Base-by-base conservation (phyloP, 768 basidiomycete genomes). In the Mycena haematopus region DNA sequence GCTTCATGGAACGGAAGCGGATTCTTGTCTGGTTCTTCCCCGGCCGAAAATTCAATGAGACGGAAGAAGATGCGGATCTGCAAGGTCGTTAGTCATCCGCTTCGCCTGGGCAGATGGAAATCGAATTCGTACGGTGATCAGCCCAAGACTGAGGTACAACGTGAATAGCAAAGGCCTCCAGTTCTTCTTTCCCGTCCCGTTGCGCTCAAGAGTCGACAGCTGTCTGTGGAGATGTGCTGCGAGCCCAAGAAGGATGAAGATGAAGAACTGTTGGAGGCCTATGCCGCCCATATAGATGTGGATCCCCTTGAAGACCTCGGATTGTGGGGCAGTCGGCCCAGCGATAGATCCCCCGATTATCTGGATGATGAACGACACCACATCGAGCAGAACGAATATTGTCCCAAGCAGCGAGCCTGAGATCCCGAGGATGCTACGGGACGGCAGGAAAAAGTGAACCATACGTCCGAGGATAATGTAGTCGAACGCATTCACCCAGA, bases 401-500 rank as follows among this genome's bases (percentile, higher is more conserved):
- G 52, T 19, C 17, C 65, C 54, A 22, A 70, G 56, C 27, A 60
- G 50, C 24, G 50, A 33, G 19, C 68, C 68, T 19, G 62, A 47
- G 27, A 70, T 54, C 8, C 68, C 62, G 15, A 55, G 27, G 24
- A 70, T 46, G 38, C 60, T 67, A 25, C 63, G 62, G 31, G 64
- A 62, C 29, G 69, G 69, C 35, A 70, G 49, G 60, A 69, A 70
- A 49, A 52, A 69, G 44, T 64, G 56, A 35, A 69, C 54, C 57
- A 70, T 60, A 36, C 69, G 60, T 25, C 68, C 68, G 45, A 70
- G 53, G 35, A 68, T 36, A 42, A 70, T 66, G 53, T 70, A 70
- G 53, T 58, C 60, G 68, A 70, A 70, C 8, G 68, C 68, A 56
- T 70, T 70, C 42, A 68, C 63, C 69, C 69, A 70, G 21, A 70